A percentile compares a stretch with the other conserved stretches of the same genome.
Conservation (phyloP, 2,329 filamentous ascomycete species). For the Pseudopyrenochaeta lycopersici region DNA sequence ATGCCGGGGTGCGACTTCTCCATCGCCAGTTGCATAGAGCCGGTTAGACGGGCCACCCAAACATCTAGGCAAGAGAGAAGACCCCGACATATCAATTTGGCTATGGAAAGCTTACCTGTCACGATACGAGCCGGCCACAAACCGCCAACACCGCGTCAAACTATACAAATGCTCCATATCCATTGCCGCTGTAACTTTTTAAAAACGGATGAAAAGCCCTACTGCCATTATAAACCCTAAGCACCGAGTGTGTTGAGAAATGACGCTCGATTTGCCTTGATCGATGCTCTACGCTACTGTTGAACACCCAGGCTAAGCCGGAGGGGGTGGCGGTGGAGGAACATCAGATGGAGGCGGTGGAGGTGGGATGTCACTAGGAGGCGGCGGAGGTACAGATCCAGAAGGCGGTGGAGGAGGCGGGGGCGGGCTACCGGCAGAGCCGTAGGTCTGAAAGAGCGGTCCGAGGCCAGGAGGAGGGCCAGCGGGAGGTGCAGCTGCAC, state of each 20-base stretch:
- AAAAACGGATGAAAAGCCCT: not conserved
- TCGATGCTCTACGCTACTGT: constrained; percentile 2
- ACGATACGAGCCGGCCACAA: constrained; percentile 2
- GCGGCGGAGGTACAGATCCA: constrained; percentile 67
- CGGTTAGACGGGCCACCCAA: not conserved
- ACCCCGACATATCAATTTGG: constrained; percentile 4
- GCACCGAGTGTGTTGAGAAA: constrained; percentile 2
- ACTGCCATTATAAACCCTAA: constrained; percentile 2
- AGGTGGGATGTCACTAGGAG: constrained; percentile 61
- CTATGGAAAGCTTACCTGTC: constrained; percentile 12
- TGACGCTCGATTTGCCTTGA: not conserved
- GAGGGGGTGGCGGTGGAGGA: constrained; percentile 62
- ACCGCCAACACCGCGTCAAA: constrained; percentile 5
- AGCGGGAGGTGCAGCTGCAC: constrained; percentile 53
- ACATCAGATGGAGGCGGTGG: constrained; percentile 68
- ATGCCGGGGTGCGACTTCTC: not conserved
- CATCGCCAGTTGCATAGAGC: not conserved
- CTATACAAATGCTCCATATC: constrained; percentile 1
- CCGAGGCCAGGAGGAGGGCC: constrained; percentile 64
- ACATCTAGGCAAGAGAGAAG: constrained; percentile 2
- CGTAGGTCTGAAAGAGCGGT: constrained; percentile 73
- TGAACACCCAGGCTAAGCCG: constrained; percentile 23
- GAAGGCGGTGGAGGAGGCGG: constrained; percentile 71
- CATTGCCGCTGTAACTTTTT: not conserved
- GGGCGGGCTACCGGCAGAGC: constrained; percentile 63